Percentiles rank a stretch among this genome's conserved stretches.
These are phyloP conservation scores for Berberis vulgaris DNA, from an alignment of 164 flowering plant genomes.

Conservation along the genomic window DNA sequence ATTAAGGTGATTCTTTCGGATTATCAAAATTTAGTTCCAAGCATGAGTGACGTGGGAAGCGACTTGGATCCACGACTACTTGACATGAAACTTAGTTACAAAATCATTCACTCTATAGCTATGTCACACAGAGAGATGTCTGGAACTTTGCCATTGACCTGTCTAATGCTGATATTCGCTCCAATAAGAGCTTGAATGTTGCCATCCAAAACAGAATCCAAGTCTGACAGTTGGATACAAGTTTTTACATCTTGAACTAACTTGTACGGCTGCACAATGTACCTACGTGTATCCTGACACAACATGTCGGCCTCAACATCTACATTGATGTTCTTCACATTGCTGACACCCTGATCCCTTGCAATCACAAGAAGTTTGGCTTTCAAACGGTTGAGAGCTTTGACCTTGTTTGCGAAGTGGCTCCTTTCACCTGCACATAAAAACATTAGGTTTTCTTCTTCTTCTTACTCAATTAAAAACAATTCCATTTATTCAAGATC, in stretches of 20 bases:
- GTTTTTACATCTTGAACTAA: slow-evolving; percentile 74
- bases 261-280: slow-evolving; percentile 51
- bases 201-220: slow-evolving; percentile 67
- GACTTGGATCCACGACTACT: too few species aligned
- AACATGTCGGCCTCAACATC: slow-evolving; percentile 24
- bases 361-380: slow-evolving; percentile 57
- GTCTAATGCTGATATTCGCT: slow-evolving; percentile 63
- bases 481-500: neutral
- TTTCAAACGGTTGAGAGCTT: slow-evolving; percentile 73
- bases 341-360: slow-evolving; percentile 40
- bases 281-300: slow-evolving; percentile 51
- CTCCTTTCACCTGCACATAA: slow-evolving; percentile 70
- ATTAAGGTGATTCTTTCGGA: too few species aligned
- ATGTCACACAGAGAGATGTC: neutral
- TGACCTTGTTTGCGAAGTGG: slow-evolving; percentile 65
- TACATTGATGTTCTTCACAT: slow-evolving; percentile 32
- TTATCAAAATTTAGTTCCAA: too few species aligned
- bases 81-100: too few species aligned
- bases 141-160: slow-evolving; percentile 17
- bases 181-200: slow-evolving; percentile 64
- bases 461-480: too few species aligned
- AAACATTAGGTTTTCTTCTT: too few species aligned
- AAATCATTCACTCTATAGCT: too few species aligned
- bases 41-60: too few species aligned
- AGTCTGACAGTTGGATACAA: slow-evolving; percentile 50